phyloP scores from a whole-genome alignment of 2,329 filamentous ascomycete genomes.

The Fusarium acutatum region DNA sequence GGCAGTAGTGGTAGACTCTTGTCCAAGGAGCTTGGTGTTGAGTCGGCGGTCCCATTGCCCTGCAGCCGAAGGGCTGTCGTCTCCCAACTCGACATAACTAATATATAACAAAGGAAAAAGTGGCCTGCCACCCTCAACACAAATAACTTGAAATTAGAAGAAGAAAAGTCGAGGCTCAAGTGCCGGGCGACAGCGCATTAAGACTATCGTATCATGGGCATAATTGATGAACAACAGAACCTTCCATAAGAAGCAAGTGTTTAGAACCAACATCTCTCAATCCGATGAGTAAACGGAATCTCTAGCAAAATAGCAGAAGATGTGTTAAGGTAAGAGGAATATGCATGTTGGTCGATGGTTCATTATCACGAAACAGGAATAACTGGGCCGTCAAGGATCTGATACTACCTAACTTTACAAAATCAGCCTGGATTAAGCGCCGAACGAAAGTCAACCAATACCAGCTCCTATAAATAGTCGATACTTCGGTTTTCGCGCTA shows the following conservation, averaged over 20 bases:
- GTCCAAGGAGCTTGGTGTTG: background rate
- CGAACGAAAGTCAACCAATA: background rate
- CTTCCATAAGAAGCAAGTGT: background rate
- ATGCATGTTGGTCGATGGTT: constrained; percentile 29
- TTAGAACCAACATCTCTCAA: constrained; percentile 15
- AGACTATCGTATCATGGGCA: background rate
- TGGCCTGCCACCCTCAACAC: constrained; percentile 5
- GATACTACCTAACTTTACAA: constrained; percentile 3
- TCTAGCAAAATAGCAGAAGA: constrained; percentile 1
- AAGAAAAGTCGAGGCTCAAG: background rate
- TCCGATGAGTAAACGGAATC: background rate
- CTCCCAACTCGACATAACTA: constrained; percentile 33
- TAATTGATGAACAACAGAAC: background rate
- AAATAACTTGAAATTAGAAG: background rate
- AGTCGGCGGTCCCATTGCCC: background rate
- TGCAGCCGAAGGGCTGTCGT: constrained; percentile 6
- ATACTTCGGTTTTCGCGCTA: background rate
- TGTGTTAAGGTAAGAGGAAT: constrained; percentile 24
- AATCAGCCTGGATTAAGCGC: constrained; percentile 22
- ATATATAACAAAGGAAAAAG: background rate
- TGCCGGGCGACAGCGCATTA: background rate
- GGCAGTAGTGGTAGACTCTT: constrained; percentile 10
- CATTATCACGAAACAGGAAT: constrained; percentile 32
- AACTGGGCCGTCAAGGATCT: constrained; percentile 14
- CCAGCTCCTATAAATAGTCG: background rate